Conservation (phyloP, 768 basidiomycete genomes). For the Lactarius hatsudake region DNA sequence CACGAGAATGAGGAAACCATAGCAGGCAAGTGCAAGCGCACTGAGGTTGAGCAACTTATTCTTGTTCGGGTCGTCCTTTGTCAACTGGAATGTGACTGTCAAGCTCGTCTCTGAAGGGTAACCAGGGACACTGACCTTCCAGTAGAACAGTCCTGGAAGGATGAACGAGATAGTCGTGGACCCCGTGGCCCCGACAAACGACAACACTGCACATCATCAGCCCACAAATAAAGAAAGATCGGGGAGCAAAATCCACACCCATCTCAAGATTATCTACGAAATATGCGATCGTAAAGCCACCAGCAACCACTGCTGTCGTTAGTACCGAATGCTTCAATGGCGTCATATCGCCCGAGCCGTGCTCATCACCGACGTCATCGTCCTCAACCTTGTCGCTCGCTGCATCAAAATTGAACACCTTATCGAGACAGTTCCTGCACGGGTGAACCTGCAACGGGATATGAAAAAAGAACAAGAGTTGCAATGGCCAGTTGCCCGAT, state of each 20-base stretch:
- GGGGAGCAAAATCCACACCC: conserved; percentile 45
- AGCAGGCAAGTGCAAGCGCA: conserved; percentile 63
- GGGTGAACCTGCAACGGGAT: conserved; percentile 95
- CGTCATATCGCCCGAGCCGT: conserved; percentile 68
- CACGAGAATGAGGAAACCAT: conserved; percentile 76
- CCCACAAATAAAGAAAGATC: not conserved
- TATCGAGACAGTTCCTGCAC: conserved; percentile 87
- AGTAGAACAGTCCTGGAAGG: conserved; percentile 89
- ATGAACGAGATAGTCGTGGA: conserved; percentile 98
- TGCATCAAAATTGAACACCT: conserved; percentile 61
- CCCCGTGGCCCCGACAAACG: conserved; percentile 95
- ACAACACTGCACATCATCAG: conserved; percentile 58
- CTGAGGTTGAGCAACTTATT: conserved; percentile 55
- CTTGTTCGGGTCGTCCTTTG: conserved; percentile 58
- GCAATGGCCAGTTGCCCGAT: conserved; percentile 92
- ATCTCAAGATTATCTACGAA: conserved; percentile 74
- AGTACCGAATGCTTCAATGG: conserved; percentile 63
- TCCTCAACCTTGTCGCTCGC: conserved; percentile 38
- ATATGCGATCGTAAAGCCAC: conserved; percentile 72
- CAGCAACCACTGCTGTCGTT: conserved; percentile 60
- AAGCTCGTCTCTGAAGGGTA: not conserved
- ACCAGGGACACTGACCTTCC: conserved; percentile 58
- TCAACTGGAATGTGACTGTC: conserved; percentile 46
- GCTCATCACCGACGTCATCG: conserved; percentile 46
- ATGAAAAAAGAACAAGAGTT: conserved; percentile 84